A percentile compares a stretch with the other conserved stretches of the same genome.
These are phyloP conservation scores for Houttuynia cordata DNA, from an alignment of 164 flowering plant genomes.

Conservation along the genomic window DNA sequence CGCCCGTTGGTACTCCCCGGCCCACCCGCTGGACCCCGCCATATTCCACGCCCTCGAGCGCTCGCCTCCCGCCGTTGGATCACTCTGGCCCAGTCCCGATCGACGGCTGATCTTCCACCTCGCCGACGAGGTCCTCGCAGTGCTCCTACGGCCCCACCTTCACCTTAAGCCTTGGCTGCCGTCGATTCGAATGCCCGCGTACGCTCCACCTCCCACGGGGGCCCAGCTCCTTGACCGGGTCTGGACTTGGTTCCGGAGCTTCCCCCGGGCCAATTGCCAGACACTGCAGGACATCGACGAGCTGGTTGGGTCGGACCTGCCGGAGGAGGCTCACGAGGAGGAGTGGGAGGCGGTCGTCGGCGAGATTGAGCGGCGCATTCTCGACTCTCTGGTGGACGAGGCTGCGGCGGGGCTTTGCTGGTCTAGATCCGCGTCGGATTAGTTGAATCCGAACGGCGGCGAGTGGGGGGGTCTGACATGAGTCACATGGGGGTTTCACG, in stretches of 20 bases:
- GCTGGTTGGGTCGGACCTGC: constrained; percentile 43
- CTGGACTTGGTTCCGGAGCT: constrained; percentile 24
- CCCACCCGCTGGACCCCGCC: constrained; percentile 56
- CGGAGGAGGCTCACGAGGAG: constrained; percentile 3
- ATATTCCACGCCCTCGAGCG: constrained; percentile 41
- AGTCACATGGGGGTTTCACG: no score
- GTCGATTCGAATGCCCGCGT: not conserved
- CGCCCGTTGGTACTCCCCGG: constrained; percentile 39
- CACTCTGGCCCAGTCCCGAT: constrained; percentile 17
- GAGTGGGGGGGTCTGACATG: no score
- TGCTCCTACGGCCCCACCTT: constrained; percentile 23
- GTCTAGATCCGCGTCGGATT: not conserved
- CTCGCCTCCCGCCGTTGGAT: constrained; percentile 5
- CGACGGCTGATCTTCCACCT: constrained; percentile 39
- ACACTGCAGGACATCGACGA: constrained; percentile 64
- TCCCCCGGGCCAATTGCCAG: constrained; percentile 38
- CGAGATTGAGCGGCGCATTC: constrained; percentile 15
- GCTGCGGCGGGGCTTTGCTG: not conserved
- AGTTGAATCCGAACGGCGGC: no score
- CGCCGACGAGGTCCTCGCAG: constrained; percentile 42
- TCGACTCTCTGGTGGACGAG: constrained; percentile 21
- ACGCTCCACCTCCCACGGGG: constrained; percentile 11
- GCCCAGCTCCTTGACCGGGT: constrained; percentile 23
- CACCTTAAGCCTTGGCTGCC: constrained; percentile 27
- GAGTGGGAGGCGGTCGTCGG: constrained; percentile 15